Conservation (phyloP, 441 rosid genomes). For the Croton laevigatus region DNA sequence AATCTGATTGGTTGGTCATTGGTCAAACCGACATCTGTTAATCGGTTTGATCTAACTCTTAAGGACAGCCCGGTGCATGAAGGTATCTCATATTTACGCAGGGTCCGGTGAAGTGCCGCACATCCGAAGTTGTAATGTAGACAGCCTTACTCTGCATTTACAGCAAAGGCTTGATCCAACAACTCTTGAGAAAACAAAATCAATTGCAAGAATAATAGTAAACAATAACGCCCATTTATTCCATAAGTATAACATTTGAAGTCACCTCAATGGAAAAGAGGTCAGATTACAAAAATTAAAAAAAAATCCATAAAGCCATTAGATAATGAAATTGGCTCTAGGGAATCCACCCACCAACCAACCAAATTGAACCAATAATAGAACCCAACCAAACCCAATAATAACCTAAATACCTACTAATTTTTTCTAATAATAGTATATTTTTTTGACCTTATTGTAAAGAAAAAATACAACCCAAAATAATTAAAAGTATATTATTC, state of each 20-base stretch:
- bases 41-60: no score
- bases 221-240: background rate
- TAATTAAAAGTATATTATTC: constrained; percentile 13
- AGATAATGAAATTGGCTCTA: constrained; percentile 6
- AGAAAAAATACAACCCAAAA: constrained; percentile 8
- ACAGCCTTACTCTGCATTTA: no score
- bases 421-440: background rate
- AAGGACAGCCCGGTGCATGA: no score
- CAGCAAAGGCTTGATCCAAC: no score
- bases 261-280: background rate
- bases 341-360: constrained; percentile 15
- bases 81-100: no score
- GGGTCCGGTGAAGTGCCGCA: no score
- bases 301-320: constrained; percentile 8
- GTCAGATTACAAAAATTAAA: constrained; percentile 5
- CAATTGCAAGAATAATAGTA: no score
- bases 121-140: no score
- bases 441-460: constrained; percentile 4
- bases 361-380: background rate
- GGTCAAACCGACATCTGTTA: no score
- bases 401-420: background rate
- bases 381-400: constrained; percentile 5
- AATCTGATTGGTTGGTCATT: no score
- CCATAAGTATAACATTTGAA: background rate
- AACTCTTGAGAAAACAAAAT: no score